phyloP scores from a whole-genome alignment of 179 eudicot species.

The Spinacia oleracea region DNA sequence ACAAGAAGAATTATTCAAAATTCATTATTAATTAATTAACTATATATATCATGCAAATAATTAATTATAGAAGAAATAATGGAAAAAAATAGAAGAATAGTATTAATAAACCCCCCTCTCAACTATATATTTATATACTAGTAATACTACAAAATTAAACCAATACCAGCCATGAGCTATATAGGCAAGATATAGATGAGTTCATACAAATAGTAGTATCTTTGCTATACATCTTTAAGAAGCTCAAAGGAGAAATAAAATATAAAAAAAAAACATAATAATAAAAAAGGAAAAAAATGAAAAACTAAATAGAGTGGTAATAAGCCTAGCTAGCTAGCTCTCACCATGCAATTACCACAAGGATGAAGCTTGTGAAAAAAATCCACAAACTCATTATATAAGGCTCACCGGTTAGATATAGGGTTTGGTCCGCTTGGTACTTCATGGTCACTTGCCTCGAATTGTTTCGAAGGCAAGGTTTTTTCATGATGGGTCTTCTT shows the following conservation, averaged over 20 bases:
- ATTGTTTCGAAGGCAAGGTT: constrained; percentile 36
- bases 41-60: neutral
- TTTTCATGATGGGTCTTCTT: constrained; percentile 19
- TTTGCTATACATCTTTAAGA: constrained; percentile 39
- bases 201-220: constrained; percentile 34
- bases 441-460: constrained; percentile 66
- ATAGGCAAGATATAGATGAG: constrained; percentile 22
- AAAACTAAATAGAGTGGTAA: constrained; percentile 3
- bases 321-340: neutral
- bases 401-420: constrained; percentile 53
- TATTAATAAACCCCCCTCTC: neutral
- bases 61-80: neutral
- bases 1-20: neutral
- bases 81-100: neutral
- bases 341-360: constrained; percentile 24
- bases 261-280: neutral
- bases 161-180: constrained; percentile 25
- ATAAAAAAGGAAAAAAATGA: neutral
- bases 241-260: constrained; percentile 26
- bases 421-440: constrained; percentile 96
- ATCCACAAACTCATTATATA: constrained; percentile 7
- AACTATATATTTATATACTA: constrained; percentile 13
- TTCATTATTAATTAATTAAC: neutral
- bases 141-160: constrained; percentile 23
- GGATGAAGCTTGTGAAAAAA: constrained; percentile 6